phyloP scores from a whole-genome alignment of 768 basidiomycete genomes.

The Lyophyllum semitale region DNA sequence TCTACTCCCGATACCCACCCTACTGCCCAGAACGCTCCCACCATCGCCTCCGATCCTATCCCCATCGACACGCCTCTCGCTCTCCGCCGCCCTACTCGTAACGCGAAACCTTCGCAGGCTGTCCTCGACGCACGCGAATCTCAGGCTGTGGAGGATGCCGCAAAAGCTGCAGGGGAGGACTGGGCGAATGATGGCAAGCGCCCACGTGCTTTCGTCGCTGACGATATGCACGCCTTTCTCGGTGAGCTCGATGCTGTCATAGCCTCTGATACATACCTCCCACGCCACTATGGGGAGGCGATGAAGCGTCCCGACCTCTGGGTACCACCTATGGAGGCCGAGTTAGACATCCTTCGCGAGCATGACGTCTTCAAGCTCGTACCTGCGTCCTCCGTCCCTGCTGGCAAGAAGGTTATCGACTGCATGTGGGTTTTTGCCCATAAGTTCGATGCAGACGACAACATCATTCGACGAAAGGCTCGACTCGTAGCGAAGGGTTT shows the following conservation, averaged over 20 bases:
- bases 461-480: slow-evolving; percentile 29
- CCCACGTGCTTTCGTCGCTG: not conserved
- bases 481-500: too few species aligned
- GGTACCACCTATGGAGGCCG: slow-evolving; percentile 12
- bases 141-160: not conserved
- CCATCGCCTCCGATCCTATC: too few species aligned
- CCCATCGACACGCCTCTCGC: too few species aligned
- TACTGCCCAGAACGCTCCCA: too few species aligned
- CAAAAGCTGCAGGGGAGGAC: not conserved
- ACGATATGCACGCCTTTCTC: not conserved
- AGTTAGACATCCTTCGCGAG: slow-evolving; percentile 19
- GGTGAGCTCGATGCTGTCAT: not conserved
- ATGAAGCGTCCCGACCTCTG: slow-evolving; percentile 16
- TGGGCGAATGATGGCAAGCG: too few species aligned
- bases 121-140: not conserved
- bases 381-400: not conserved
- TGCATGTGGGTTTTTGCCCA: slow-evolving; percentile 23
- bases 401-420: slow-evolving; percentile 10
- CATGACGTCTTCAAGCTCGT: slow-evolving; percentile 19
- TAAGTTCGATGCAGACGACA: slow-evolving; percentile 31
- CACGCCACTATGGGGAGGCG: slow-evolving; percentile 8
- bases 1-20: too few species aligned
- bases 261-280: not conserved
- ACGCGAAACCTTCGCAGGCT: not conserved
- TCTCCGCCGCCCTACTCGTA: not conserved